phyloP scores from a whole-genome alignment of 1,284 basidiomycete species.

The Pseudozyma flocculosa region DNA sequence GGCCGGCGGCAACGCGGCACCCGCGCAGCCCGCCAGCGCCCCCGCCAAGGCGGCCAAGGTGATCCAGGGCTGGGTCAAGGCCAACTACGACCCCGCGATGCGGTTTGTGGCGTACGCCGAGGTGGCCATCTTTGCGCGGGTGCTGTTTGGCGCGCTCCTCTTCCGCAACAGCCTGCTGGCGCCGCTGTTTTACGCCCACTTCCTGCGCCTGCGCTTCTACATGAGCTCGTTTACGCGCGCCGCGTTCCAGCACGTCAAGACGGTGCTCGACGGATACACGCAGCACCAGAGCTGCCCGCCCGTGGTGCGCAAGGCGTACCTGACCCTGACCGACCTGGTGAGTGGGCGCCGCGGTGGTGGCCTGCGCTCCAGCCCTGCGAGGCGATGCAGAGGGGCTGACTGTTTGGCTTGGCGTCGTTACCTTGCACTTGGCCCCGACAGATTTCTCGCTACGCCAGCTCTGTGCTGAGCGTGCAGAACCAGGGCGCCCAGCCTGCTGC shows the following conservation, averaged over 20 bases:
- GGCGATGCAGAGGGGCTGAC: no score
- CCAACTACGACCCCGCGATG: slow-evolving; percentile 59
- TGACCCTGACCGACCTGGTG: slow-evolving; percentile 50
- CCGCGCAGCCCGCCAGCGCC: slow-evolving; percentile 19
- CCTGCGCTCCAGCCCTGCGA: not conserved
- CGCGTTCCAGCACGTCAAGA: slow-evolving; percentile 53
- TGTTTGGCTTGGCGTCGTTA: no score
- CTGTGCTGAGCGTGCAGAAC: slow-evolving; percentile 49
- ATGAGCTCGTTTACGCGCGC: slow-evolving; percentile 56
- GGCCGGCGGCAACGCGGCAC: slow-evolving; percentile 14
- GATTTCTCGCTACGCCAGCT: slow-evolving; percentile 51
- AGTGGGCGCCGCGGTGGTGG: slow-evolving; percentile 1
- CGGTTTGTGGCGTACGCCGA: slow-evolving; percentile 57
- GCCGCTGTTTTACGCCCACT: slow-evolving; percentile 55
- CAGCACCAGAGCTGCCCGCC: slow-evolving; percentile 51
- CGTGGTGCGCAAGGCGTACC: slow-evolving; percentile 49
- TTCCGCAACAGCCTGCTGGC: slow-evolving; percentile 54
- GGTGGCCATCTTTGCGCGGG: slow-evolving; percentile 54
- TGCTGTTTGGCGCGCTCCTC: slow-evolving; percentile 53
- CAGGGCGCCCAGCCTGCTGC: slow-evolving; percentile 4
- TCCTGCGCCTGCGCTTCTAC: slow-evolving; percentile 54
- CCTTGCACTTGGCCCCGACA: no score
- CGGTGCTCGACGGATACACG: slow-evolving; percentile 42
- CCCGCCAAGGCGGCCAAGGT: slow-evolving; percentile 50
- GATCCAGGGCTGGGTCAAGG: slow-evolving; percentile 57